Conservation (phyloP, 257 asterid species). For the Coffea eugenioides region DNA sequence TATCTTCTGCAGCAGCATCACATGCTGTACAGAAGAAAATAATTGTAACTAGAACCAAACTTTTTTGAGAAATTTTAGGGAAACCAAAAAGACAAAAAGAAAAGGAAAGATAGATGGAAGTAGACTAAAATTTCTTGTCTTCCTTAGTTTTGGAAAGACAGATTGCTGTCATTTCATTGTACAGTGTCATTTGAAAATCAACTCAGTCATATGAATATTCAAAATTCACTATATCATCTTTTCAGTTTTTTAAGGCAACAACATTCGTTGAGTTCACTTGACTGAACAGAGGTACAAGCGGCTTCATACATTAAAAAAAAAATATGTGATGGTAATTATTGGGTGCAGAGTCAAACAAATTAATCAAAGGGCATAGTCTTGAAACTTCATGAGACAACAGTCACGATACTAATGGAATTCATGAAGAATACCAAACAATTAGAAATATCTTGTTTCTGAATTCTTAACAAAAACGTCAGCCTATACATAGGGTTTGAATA, state of each 20-base stretch:
- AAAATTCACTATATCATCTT: not conserved
- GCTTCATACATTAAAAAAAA: not conserved
- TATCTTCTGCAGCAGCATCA: conserved; percentile 76
- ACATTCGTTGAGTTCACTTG: not conserved
- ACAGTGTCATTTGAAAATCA: not conserved
- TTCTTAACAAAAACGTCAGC: not conserved
- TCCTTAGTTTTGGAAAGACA: not conserved
- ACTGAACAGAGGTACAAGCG: not conserved
- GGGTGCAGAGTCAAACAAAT: not conserved
- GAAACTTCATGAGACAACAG: not conserved
- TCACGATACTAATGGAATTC: not conserved
- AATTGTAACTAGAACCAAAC: not conserved
- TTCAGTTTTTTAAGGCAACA: not conserved
- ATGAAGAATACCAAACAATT: too few species aligned
- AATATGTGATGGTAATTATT: not conserved
- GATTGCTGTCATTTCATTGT: not conserved
- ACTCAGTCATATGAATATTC: not conserved
- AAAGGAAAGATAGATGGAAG: not conserved
- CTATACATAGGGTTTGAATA: too few species aligned
- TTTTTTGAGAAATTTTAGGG: not conserved
- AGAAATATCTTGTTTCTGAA: not conserved
- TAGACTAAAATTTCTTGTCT: not conserved
- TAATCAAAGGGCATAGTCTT: not conserved
- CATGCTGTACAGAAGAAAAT: conserved; percentile 26
- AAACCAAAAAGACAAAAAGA: too few species aligned